These are phyloP conservation scores for Coniochaeta prunicola DNA, from an alignment of 2,329 filamentous ascomycete species.

Conservation along the genomic window DNA sequence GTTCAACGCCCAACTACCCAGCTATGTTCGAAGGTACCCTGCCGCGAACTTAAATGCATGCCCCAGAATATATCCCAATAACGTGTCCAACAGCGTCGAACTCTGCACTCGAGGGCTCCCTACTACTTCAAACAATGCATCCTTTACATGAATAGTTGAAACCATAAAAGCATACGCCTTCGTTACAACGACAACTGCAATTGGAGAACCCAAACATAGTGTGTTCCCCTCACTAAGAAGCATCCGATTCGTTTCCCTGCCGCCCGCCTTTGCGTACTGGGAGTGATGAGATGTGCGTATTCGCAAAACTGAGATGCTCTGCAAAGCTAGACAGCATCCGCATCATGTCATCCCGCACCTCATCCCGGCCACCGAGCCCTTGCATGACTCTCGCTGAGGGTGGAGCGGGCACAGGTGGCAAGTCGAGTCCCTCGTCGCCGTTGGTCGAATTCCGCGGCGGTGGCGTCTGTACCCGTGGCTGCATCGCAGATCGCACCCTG, in stretches of 20 bases:
- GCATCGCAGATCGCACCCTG: not conserved
- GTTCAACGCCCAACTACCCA: not conserved
- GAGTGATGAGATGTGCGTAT: conserved; percentile 18
- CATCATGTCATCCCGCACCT: conserved; percentile 24
- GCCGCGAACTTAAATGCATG: not conserved
- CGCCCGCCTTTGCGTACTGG: conserved; percentile 16
- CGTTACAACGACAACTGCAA: not conserved
- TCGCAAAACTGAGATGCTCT: conserved; percentile 24
- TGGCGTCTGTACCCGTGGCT: not conserved
- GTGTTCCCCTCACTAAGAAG: not conserved
- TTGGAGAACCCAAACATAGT: not conserved
- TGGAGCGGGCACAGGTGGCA: conserved; percentile 33
- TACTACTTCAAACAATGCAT: not conserved
- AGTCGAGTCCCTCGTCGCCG: conserved; percentile 7
- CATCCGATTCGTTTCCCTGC: conserved; percentile 6
- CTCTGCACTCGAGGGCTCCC: not conserved
- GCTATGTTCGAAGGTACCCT: not conserved
- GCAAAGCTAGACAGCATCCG: conserved; percentile 24
- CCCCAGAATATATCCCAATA: not conserved
- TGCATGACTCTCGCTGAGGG: conserved; percentile 44
- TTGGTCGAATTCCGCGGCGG: not conserved
- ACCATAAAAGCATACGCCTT: not conserved
- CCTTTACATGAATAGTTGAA: no score
- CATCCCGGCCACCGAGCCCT: conserved; percentile 21
- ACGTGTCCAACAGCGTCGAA: not conserved